These are phyloP conservation scores for Linnemannia hyalina DNA, from an alignment of 192 early-diverging fungal genomes.

Conservation along the genomic window DNA sequence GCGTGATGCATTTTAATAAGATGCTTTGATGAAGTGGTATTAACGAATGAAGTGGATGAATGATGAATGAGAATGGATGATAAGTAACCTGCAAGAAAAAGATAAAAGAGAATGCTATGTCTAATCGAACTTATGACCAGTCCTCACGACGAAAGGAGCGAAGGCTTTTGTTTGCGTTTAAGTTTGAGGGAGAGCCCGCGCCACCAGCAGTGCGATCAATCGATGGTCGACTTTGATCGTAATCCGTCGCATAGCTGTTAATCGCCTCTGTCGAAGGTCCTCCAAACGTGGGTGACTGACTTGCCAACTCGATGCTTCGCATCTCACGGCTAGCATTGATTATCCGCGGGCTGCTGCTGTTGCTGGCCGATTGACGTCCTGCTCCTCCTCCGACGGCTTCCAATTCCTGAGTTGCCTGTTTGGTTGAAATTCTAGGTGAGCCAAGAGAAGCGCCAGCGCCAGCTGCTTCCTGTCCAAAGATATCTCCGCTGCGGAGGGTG, in stretches of 20 bases:
- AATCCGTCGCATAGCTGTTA: conserved; percentile 24
- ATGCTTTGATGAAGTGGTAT: too few species aligned
- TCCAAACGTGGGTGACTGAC: not conserved
- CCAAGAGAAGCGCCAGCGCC: too few species aligned
- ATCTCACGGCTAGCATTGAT: not conserved
- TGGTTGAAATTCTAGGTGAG: not conserved
- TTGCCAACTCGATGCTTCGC: conserved; percentile 11
- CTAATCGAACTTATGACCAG: conserved; percentile 15
- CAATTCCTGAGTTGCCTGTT: not conserved
- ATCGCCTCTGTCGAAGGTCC: not conserved
- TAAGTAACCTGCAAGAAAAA: not conserved
- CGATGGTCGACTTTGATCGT: conserved; percentile 1
- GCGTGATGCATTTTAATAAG: too few species aligned
- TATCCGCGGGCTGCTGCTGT: not conserved
- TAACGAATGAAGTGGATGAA: too few species aligned
- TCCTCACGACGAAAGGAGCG: conserved; percentile 31
- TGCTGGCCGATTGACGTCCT: not conserved
- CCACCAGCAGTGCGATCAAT: not conserved
- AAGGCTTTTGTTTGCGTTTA: conserved; percentile 20
- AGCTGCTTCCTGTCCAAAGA: conserved; percentile 20
- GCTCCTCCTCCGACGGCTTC: not conserved
- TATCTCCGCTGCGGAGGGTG: conserved; percentile 21
- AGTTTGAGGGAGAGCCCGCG: not conserved
- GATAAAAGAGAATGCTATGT: not conserved
- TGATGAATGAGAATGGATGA: too few species aligned